Base-by-base conservation (phyloP, 805 yeast genomes). In the Starmerella etchellsii region DNA sequence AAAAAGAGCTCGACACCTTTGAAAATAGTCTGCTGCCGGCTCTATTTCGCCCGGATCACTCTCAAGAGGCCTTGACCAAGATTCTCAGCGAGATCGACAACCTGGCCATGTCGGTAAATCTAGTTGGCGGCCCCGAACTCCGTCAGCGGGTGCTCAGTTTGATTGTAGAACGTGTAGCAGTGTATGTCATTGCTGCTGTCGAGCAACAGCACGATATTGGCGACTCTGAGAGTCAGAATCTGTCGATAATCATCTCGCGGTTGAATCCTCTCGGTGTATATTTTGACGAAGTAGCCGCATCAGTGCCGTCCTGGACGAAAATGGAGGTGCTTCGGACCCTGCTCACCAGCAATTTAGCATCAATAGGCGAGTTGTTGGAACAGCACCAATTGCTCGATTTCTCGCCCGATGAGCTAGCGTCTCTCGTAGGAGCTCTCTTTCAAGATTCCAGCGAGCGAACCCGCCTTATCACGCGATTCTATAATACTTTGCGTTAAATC, bases 231-330 rank as follows among this genome's bases (percentile, higher is more conserved):
- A 43, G 54, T 33, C 36, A 40, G 29, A 30, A 32, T 19, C 39
- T 46, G 15, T 42, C 51, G 2, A 29, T 34, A 13, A 19, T 31
- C 18, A 44, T 53, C 16, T 24, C 41, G 13, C 42, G 39, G 14
- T 37, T 53, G 14, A 36, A 37, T 15, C 36, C 46, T 3, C 34
- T 49, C 11, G 43, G 39, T 2, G 53, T 50, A 16, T 48, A 37
- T 29, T 47, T 53, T 21, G 37, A 20, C 8, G 45, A 52, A 16
- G 43, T 52, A 25, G 36, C 31, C 4, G 39, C 20, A 4, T 21
- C 42, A 4, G 55, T 60, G 10, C 62, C 62, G 5, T 54, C 60
- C 15, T 62, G 66, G 66, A 47, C 58, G 43, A 63, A 63, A 46
- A 52, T 63, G 24, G 57, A 58, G 41, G 55, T 57, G 38, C 49